Percentiles rank a stretch among this genome's conserved stretches.
Conservation (phyloP, 164 flowering plant genomes). For the Pachysandra terminalis region DNA sequence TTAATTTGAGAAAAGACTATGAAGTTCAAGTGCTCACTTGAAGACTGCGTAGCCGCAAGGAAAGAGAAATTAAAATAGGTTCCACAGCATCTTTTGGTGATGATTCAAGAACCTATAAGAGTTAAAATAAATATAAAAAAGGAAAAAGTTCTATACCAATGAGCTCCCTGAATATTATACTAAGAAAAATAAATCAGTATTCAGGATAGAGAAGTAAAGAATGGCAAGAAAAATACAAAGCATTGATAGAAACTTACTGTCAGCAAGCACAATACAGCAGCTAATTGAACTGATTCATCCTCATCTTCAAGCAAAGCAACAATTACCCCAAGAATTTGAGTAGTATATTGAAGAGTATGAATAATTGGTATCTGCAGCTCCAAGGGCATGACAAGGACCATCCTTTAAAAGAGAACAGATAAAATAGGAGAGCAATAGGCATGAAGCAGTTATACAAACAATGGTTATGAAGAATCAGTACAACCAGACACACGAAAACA, state of each 20-base stretch:
- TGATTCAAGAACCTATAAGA: constrained; percentile 64
- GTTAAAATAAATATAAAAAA: constrained; percentile 6
- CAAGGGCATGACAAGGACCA: not conserved
- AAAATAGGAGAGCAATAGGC: not conserved
- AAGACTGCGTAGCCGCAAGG: constrained; percentile 79
- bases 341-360: constrained; percentile 49
- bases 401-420: not conserved
- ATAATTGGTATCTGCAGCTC: constrained; percentile 70
- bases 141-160: not conserved
- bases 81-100: constrained; percentile 73
- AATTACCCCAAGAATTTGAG: constrained; percentile 83
- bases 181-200: not conserved
- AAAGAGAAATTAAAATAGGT: constrained; percentile 67
- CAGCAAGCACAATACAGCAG: constrained; percentile 81
- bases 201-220: not conserved
- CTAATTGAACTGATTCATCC: constrained; percentile 85
- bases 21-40: constrained; percentile 44
- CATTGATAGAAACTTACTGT: constrained; percentile 34
- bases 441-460: not conserved
- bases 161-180: no score
- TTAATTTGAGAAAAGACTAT: no score
- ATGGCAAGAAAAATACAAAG: not conserved
- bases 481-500: not conserved
- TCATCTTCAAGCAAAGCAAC: constrained; percentile 85
- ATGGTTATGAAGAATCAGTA: not conserved